Percentiles rank a stretch among this genome's conserved stretches.
These are phyloP conservation scores for Mytilinidion resinicola DNA, from an alignment of 495 filamentous ascomycete genomes.

Conservation along the genomic window DNA sequence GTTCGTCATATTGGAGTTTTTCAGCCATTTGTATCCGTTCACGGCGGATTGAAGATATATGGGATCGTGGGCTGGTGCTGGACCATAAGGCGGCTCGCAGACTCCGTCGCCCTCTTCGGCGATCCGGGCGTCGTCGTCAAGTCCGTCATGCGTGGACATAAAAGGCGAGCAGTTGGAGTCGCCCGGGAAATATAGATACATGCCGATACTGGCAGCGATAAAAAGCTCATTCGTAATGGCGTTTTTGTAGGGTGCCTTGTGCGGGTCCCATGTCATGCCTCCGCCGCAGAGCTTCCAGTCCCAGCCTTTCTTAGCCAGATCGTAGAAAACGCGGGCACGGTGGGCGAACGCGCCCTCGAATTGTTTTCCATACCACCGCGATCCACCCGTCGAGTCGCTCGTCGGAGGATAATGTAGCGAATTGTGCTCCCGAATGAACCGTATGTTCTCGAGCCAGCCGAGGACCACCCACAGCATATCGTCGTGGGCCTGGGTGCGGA, in stretches of 20 bases:
- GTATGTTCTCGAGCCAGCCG: slow-evolving; percentile 78
- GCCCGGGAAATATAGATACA: slow-evolving; percentile 89
- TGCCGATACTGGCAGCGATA: slow-evolving; percentile 73
- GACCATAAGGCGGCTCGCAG: slow-evolving; percentile 6
- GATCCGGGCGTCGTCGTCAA: not conserved
- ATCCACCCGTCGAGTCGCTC: not conserved
- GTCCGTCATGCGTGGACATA: slow-evolving; percentile 15
- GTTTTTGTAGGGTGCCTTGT: slow-evolving; percentile 78
- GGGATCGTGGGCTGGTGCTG: slow-evolving; percentile 51
- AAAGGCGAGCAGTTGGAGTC: slow-evolving; percentile 70
- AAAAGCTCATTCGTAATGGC: slow-evolving; percentile 94
- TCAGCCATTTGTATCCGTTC: slow-evolving; percentile 77
- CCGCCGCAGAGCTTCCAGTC: slow-evolving; percentile 75
- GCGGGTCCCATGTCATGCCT: slow-evolving; percentile 90
- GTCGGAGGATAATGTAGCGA: slow-evolving; percentile 34
- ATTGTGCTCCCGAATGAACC: slow-evolving; percentile 52
- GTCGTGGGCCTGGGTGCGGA: slow-evolving; percentile 81
- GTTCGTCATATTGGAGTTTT: slow-evolving; percentile 74
- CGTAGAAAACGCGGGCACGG: slow-evolving; percentile 83
- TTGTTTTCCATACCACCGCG: slow-evolving; percentile 64
- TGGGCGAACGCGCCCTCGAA: slow-evolving; percentile 79
- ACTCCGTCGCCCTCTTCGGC: not conserved
- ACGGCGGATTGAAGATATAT: slow-evolving; percentile 64
- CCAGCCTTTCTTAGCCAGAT: slow-evolving; percentile 73
- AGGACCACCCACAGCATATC: slow-evolving; percentile 98